Base-by-base conservation (phyloP, 139 green algal genomes). In the Volvox reticuliferus region DNA sequence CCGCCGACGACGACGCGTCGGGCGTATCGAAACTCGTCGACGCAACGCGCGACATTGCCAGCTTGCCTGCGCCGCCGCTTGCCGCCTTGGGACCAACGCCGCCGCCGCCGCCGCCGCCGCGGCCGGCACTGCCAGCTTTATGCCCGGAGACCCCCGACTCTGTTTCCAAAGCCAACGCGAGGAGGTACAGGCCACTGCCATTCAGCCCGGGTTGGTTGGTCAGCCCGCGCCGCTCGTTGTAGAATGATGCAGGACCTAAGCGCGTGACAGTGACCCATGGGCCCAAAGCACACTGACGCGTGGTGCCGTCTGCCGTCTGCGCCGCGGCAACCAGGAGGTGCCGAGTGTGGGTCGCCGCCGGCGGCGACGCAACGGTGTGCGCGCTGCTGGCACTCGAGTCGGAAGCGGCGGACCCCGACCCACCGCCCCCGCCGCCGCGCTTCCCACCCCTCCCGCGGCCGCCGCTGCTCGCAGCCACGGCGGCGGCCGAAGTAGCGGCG, bases 221-320 rank as follows among this genome's bases (percentile, higher is more conserved):
- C 16, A 89, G 44, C 1, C 85, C 85, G 17, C 85, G 85, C 0
- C 85, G 85, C 1, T 89, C 85, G 28, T 71, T 30, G 85, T 82
- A 82, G 12, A 68, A 75, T 2, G 26, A 28, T 0, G 85, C 85
- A 0, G 85, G 44, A 20, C 85, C 85, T 14, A 89, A 30, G 6
- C 85, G 69, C 14, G 85, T 89, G 16, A 89, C n/a, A 12, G 69
- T 89, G n/a, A 89, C 85, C 85, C 85, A 89, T 2, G 85, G 85
- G 26, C 85, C 85, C 37, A 89, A 30, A 0, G 44, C 28, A 30
- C 33, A 62, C 18, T 79, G 37, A 6, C 63, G n/a, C 0, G 68
- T 79, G 28, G 6, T 13, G 36, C 85, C 85, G 37, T 89, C 85
- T 0, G 68, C 12, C 5, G 19, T 30, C 37, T 89, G 85, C 36